Base-by-base conservation (phyloP, 2,329 filamentous ascomycete species). In the Pyrenochaeta sp. region DNA sequence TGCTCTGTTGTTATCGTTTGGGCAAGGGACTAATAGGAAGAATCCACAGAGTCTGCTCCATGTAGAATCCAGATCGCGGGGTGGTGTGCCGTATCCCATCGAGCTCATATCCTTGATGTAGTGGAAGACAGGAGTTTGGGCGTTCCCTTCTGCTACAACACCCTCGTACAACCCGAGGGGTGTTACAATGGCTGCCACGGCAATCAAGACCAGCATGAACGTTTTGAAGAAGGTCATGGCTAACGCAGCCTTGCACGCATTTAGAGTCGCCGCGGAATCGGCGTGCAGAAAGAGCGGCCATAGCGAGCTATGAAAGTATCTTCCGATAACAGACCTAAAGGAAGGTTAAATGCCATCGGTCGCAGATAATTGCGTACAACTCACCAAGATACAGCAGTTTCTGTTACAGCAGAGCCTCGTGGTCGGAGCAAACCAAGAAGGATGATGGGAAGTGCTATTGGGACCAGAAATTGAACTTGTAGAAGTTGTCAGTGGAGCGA, bases 121-220 rank as follows among this genome's bases (percentile, higher is more conserved):
- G 14, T 60, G 19, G 43, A 79, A 78, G 6, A 55, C 20, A 0
- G 55, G 32, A 1, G 48, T 17, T 1, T 52, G 41, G 7, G 53
- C 45, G 2, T 59, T 43, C 0, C 39, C 37, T 1, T 58, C 58
- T 6, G 40, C 35, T 1, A 60, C 61, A 22, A 77, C 50, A 4
- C 62, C 55, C n/a, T 78, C 71, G 32, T 74, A 74, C 0, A 80
- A 60, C 2, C 77, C 77, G 4, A 79, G 58, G 0, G 77, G 77
- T 0, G 76, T 78, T 3, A 78, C 60, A 4, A 79, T 64, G n/a
- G 74, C 71, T 2, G 77, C 68, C 10, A 78, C 44, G 0, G 72
- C 65, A 3, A 73, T 59, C 21, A 7, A 77, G 38, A 13, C 68
- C 19, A 69, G 39, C 39, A 40, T 43, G 30, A 45, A 48, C 1